Conservation (phyloP, 768 basidiomycete genomes). For the Hericium coralloides region DNA sequence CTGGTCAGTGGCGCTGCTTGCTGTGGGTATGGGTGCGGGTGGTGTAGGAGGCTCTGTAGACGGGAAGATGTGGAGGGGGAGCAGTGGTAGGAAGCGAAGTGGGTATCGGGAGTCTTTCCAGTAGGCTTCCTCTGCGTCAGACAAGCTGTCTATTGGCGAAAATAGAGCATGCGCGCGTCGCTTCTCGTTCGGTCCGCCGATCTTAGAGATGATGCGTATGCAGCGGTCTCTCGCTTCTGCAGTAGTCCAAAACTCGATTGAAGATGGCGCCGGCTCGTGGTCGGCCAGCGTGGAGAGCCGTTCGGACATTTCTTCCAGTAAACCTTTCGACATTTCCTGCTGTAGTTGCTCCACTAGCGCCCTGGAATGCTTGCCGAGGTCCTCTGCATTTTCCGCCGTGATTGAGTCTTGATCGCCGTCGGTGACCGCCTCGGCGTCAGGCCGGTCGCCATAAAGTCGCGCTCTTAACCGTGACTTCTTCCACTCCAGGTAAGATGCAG, state of each 20-base stretch:
- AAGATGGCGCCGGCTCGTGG: neutral
- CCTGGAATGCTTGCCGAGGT: conserved; percentile 40
- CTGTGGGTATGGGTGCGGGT: neutral
- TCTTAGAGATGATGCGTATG: conserved; percentile 68
- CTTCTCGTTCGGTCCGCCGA: conserved; percentile 65
- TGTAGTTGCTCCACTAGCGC: conserved; percentile 64
- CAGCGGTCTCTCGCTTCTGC: conserved; percentile 65
- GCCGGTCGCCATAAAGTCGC: conserved; percentile 7
- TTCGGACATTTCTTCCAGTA: conserved; percentile 56
- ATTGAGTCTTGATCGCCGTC: conserved; percentile 7
- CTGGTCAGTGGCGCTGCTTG: neutral
- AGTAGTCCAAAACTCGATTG: conserved; percentile 72
- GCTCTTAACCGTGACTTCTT: conserved; percentile 28
- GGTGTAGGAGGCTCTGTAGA: conserved; percentile 15
- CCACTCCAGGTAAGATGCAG: conserved; percentile 51
- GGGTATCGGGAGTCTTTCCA: conserved; percentile 60
- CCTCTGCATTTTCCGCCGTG: conserved; percentile 1
- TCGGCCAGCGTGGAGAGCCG: conserved; percentile 23
- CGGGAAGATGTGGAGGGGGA: conserved; percentile 49
- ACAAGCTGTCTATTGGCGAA: conserved; percentile 2
- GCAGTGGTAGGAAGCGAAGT: conserved; percentile 41
- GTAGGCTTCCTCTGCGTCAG: conserved; percentile 35
- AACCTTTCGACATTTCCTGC: conserved; percentile 60
- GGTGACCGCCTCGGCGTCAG: conserved; percentile 10
- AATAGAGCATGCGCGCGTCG: conserved; percentile 58